Conservation (phyloP, 148 eudicot species). For the Agrostemma githago region DNA sequence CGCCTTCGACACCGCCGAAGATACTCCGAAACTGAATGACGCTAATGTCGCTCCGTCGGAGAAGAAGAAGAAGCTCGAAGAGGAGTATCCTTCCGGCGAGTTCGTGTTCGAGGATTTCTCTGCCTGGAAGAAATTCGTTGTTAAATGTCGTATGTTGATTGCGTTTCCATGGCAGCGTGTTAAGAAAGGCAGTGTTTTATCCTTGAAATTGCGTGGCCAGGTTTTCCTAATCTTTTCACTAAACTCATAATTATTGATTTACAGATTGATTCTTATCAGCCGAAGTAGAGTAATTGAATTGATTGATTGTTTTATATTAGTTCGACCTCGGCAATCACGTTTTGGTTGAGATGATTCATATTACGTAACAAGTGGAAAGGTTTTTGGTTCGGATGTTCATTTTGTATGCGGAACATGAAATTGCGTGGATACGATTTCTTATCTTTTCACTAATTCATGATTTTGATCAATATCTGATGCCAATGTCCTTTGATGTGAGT, state of each 20-base stretch:
- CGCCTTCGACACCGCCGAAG: slow-evolving; percentile 26
- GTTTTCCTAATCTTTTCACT: slow-evolving; percentile 24
- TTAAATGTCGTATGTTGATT: slow-evolving; percentile 66
- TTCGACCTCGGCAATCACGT: too few relatives aligned
- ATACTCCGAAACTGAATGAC: slow-evolving; percentile 1
- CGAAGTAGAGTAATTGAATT: neutral
- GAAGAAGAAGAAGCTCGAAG: slow-evolving; percentile 4
- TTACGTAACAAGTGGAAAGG: neutral
- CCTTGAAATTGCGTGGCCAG: slow-evolving; percentile 86
- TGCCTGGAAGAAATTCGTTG: slow-evolving; percentile 53
- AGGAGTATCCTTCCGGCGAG: slow-evolving; percentile 72
- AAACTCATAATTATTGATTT: neutral
- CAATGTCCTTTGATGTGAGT: neutral
- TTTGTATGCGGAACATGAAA: slow-evolving; percentile 61
- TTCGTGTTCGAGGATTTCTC: slow-evolving; percentile 49
- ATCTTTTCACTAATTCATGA: neutral
- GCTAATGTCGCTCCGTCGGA: slow-evolving; percentile 1
- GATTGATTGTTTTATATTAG: neutral
- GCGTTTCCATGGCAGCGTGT: slow-evolving; percentile 82
- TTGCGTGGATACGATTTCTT: slow-evolving; percentile 73
- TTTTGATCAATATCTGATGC: neutral
- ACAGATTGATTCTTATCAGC: neutral
- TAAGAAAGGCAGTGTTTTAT: slow-evolving; percentile 71
- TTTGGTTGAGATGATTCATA: neutral
- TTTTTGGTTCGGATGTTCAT: neutral